Evolutionary conservation across 1,139 yeast species (phyloP).

Genomic region (Pichiaceae sp.): DNA sequence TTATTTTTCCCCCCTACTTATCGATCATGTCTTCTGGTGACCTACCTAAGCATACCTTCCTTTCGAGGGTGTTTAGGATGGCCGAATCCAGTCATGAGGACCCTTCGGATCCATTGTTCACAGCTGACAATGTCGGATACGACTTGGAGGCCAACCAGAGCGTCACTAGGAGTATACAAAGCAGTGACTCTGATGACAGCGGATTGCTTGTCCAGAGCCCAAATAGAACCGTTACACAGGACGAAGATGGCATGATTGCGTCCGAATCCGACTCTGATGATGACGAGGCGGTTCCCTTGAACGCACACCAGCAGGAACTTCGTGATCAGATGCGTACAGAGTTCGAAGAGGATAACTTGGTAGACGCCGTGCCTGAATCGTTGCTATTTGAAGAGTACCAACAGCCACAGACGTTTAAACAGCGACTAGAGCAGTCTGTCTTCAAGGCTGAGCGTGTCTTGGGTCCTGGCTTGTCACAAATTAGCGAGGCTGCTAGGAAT

Average conservation of each 20-base stretch:
- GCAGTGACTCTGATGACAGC: slow-evolving; percentile 8
- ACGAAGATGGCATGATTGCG: slow-evolving; percentile 9
- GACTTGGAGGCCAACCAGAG: background rate
- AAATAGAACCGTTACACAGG: background rate
- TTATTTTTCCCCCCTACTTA: background rate
- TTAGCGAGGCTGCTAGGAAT: slow-evolving; percentile 18
- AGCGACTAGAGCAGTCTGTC: slow-evolving; percentile 10
- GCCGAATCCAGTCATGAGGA: slow-evolving; percentile 34
- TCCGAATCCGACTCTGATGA: background rate
- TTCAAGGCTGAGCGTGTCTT: slow-evolving; percentile 12
- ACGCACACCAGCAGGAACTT: slow-evolving; percentile 2
- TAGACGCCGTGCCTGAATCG: slow-evolving; percentile 21
- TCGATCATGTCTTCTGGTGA: slow-evolving; percentile 8
- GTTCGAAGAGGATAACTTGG: slow-evolving; percentile 10
- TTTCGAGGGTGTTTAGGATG: slow-evolving; percentile 51
- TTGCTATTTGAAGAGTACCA: slow-evolving; percentile 17
- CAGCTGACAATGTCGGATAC: slow-evolving; percentile 21
- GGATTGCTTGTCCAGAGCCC: background rate
- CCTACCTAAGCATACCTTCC: slow-evolving; percentile 37
- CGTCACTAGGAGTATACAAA: slow-evolving; percentile 8
- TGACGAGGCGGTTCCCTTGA: background rate
- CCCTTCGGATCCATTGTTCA: slow-evolving; percentile 28
- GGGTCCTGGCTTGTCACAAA: slow-evolving; percentile 12
- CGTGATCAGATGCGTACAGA: slow-evolving; percentile 2
- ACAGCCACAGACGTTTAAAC: background rate